phyloP scores from a whole-genome alignment of 108 stramenopile species.

The Skeletonema tropicum region DNA sequence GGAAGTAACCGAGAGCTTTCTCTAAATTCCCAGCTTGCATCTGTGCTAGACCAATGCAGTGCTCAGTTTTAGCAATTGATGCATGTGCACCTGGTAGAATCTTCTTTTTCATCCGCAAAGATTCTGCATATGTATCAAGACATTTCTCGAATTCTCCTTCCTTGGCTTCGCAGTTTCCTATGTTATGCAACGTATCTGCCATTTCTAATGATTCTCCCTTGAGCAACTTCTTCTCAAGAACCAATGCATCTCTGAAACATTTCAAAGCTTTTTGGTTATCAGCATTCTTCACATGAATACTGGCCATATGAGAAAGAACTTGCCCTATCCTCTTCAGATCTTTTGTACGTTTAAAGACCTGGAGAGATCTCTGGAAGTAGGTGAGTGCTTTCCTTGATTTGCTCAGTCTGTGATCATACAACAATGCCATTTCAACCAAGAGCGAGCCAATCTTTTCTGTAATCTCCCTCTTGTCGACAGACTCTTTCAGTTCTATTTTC shows the following conservation, averaged over 20 bases:
- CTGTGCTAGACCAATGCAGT: conserved; percentile 45
- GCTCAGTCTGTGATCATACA: conserved; percentile 43
- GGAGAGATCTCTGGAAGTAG: conserved; percentile 47
- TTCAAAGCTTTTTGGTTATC: conserved; percentile 40
- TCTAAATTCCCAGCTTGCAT: conserved; percentile 36
- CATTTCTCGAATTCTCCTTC: conserved; percentile 30
- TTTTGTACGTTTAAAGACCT: conserved; percentile 41
- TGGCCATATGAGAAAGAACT: conserved; percentile 46
- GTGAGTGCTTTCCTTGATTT: conserved; percentile 35
- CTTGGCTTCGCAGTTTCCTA: conserved; percentile 56
- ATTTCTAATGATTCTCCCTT: conserved; percentile 21
- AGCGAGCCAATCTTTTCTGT: conserved; percentile 35
- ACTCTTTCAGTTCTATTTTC: conserved; percentile 29
- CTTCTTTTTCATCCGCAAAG: conserved; percentile 40
- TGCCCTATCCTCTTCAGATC: conserved; percentile 39
- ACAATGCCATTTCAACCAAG: conserved; percentile 42
- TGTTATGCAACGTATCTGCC: conserved; percentile 57
- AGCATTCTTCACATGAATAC: conserved; percentile 32
- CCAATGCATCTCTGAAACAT: conserved; percentile 50
- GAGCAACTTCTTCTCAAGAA: conserved; percentile 22
- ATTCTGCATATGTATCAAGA: conserved; percentile 32
- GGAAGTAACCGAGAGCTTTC: conserved; percentile 43
- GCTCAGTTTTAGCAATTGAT: conserved; percentile 53
- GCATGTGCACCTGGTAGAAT: conserved; percentile 14
- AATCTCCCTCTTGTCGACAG: conserved; percentile 9